Conservation (phyloP, 495 filamentous ascomycete genomes). For the Penicillium taxi region DNA sequence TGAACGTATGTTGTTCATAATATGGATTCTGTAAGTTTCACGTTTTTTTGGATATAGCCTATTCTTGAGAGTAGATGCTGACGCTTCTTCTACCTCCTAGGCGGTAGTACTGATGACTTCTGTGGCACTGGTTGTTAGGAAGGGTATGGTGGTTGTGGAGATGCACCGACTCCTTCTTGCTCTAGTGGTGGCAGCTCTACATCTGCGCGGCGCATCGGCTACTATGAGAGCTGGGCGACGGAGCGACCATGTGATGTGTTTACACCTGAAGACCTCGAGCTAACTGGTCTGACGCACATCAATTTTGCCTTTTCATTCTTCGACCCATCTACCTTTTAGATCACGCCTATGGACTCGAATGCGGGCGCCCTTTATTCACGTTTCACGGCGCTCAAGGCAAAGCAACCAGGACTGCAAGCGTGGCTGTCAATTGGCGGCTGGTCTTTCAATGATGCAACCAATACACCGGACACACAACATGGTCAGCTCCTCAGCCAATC, state of each 20-base stretch:
- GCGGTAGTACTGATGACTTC: constrained; percentile 21
- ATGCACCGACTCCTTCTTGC: constrained; percentile 1
- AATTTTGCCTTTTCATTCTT: constrained; percentile 27
- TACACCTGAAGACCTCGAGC: constrained; percentile 4
- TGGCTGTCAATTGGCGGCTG: constrained; percentile 41
- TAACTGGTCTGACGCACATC: constrained; percentile 30
- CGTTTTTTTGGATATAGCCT: neutral
- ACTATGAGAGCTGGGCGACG: constrained; percentile 9
- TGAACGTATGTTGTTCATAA: constrained; percentile 31
- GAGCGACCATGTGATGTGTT: constrained; percentile 1
- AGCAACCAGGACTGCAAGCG: constrained; percentile 23
- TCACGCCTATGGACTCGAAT: constrained; percentile 7
- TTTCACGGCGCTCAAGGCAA: constrained; percentile 29
- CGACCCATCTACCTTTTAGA: constrained; percentile 28
- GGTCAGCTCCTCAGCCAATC: constrained; percentile 18
- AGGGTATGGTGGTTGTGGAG: neutral
- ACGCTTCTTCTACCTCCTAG: too few relatives aligned
- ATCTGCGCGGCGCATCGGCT: constrained; percentile 2
- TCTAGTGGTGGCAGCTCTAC: constrained; percentile 1
- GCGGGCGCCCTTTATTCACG: constrained; percentile 1
- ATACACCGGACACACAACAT: constrained; percentile 31
- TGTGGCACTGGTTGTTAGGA: constrained; percentile 8
- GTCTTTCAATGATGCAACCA: constrained; percentile 27
- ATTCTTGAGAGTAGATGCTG: too few relatives aligned
- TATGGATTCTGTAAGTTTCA: constrained; percentile 4